Evolutionary conservation across 208 protist genomes (phyloP).

Genomic region (Novymonas esmeraldas): DNA sequence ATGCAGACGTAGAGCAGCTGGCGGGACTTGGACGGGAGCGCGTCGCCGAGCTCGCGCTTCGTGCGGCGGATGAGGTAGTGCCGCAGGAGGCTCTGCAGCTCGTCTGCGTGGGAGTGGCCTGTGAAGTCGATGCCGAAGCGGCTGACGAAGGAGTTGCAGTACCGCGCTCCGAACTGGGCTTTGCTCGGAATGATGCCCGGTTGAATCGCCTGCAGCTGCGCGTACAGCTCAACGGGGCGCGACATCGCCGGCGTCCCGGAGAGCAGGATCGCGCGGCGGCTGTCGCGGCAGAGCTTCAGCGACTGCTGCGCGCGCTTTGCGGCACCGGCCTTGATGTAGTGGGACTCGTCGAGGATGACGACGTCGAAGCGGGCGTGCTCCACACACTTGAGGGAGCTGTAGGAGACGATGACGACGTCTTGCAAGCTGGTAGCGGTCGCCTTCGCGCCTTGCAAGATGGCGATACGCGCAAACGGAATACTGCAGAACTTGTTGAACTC

Average conservation of each 20-base stretch:
- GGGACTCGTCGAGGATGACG: slow-evolving; percentile 96
- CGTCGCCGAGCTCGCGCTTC: slow-evolving; percentile 89
- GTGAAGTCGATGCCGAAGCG: slow-evolving; percentile 75
- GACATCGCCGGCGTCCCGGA: slow-evolving; percentile 94
- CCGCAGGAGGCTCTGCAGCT: slow-evolving; percentile 92
- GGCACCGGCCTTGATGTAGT: slow-evolving; percentile 93
- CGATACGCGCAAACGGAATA: slow-evolving; percentile 78
- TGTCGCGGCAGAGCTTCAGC: slow-evolving; percentile 75
- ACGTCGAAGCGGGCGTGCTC: slow-evolving; percentile 74
- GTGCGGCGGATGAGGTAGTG: slow-evolving; percentile 94
- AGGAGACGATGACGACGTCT: slow-evolving; percentile 82
- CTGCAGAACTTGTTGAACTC: slow-evolving; percentile 89
- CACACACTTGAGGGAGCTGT: slow-evolving; percentile 79
- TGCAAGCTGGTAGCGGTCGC: slow-evolving; percentile 43
- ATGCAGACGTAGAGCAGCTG: slow-evolving; percentile 88
- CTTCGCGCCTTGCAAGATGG: slow-evolving; percentile 66
- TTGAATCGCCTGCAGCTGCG: slow-evolving; percentile 89
- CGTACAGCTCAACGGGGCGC: slow-evolving; percentile 95
- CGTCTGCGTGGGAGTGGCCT: slow-evolving; percentile 85
- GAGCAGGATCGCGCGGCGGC: slow-evolving; percentile 86
- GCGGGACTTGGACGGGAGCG: slow-evolving; percentile 90
- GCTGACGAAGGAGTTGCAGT: slow-evolving; percentile 91
- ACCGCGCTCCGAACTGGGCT: slow-evolving; percentile 90
- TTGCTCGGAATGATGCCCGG: slow-evolving; percentile 55
- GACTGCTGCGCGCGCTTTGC: slow-evolving; percentile 83